Base-by-base conservation (phyloP, 129 eudicot species). In the Lonicera japonica region DNA sequence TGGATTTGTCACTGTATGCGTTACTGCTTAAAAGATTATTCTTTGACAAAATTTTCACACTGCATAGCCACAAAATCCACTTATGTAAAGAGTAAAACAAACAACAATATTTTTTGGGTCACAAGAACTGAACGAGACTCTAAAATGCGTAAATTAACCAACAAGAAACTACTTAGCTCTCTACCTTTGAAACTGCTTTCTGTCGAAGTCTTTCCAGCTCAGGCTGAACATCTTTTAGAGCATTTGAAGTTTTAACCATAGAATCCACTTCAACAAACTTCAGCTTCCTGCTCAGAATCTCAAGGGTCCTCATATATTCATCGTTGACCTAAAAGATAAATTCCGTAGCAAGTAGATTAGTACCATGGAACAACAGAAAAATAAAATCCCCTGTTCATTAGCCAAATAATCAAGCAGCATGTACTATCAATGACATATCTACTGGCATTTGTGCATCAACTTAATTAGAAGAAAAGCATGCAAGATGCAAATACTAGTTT, bases 171-270 rank as follows among this genome's bases (percentile, higher is more conserved):
- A 41, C 29, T 34, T 8, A 34, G 52, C 59, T 14, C 58, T 47
- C 48, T 12, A 85, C 98, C 95, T 92, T 92, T 22, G 96, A 80
- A 73, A 88, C 83, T 53, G 98, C 98, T 77, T 92, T 92, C 70
- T 87, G 98, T 63, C 98, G 86, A 66, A 92, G 95, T 71, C 66
- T 87, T 80, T 92, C 98, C 60, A 92, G 66, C 83, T 92, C 96
- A 12, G 98, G 96, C 71, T 92, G 96, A 56, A 92, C 96, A 84
- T 92, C 98, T 72, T 73, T 87, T 45, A 88, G 58, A 70, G 98
- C 98, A 79, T 78, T 84, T 61, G 98, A 85, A 15, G 86, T 82
- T 76, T 92, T 92, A 65, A 92, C 98, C 83, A 80, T 73, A 46
- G 85, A 39, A 82, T 92, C 98, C 29, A 75, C 82, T 71, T 88